These are phyloP conservation scores for Cystobasidium onofrii DNA, from an alignment of 768 basidiomycete genomes.

Conservation along the genomic window DNA sequence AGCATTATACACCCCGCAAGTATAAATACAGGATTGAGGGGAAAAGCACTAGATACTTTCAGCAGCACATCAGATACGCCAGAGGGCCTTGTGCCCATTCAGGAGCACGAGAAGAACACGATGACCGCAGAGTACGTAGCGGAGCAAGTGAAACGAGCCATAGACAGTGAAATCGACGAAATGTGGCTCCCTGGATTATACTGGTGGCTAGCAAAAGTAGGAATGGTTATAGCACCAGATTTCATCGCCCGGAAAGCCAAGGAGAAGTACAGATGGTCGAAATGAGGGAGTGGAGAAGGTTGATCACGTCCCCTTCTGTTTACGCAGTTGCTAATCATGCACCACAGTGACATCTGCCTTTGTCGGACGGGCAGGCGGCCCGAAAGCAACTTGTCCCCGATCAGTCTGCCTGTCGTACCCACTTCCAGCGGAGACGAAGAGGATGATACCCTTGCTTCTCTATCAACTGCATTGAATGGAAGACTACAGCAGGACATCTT, in stretches of 20 bases:
- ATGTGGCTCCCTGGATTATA: constrained; percentile 25
- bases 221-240: neutral
- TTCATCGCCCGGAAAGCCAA: constrained; percentile 12
- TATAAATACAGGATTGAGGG: constrained; percentile 19
- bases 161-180: constrained; percentile 13
- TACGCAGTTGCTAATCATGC: neutral
- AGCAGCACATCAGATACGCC: neutral
- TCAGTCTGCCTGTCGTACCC: neutral
- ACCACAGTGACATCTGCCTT: neutral
- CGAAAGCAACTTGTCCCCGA: neutral
- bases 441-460: neutral
- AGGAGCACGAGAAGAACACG: neutral
- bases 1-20: constrained; percentile 27
- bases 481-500: no score
- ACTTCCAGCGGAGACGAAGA: neutral
- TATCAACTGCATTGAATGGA: neutral
- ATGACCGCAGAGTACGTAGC: constrained; percentile 21
- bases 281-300: neutral
- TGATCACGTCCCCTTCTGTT: neutral
- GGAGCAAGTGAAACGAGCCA: neutral
- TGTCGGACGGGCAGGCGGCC: neutral
- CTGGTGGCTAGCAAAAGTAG: constrained; percentile 19
- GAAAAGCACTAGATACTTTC: neutral
- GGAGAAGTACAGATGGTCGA: constrained; percentile 20
- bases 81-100: neutral